Evolutionary conservation across 2,329 filamentous ascomycete species (phyloP), one percentile per base, ranked within the genome.

Genomic region (Sphaerulina vaccinii): DNA sequence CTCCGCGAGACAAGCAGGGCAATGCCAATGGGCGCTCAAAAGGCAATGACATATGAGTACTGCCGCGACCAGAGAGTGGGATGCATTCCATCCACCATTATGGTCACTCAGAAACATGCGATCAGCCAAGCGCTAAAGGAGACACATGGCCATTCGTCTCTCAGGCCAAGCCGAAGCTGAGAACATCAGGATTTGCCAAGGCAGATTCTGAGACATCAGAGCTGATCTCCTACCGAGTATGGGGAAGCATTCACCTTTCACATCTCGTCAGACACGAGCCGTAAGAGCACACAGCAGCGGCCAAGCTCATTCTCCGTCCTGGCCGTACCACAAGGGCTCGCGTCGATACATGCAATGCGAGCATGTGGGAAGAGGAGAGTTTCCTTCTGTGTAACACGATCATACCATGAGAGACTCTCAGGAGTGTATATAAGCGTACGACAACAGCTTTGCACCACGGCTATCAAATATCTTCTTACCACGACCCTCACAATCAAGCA

Each of bases 131-230:
- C 15, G 18, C 35, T 11, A 21, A 39, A 18, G 2, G 37, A 32
- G 27, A 32, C 18, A n/a, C 35, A 39, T 38, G 6, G 33, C 3
- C 33, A 47, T 39, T 39, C 19, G 24, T 18, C 23, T 22, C 23
- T 24, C 36, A 40, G 6, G 36, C 13, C 45, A 32, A 48, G 36
- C 45, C 35, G 27, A 41, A 41, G 24, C 24, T 41, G 37, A 41
- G 10, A 29, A 15, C 18, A 19, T 36, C 13, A n/a, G 37, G 45
- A 49, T 40, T 19, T 19, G 45, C 45, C 45, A 49, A 49, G 45
- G 24, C 24, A 24, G 37, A 36, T 40, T 39, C 36, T 33, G 45
- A 40, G 24, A 49, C 45, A 49, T n/a, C 37, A 15, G 19, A 40
- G 37, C 24, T 40, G 27, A 49, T 40, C 36, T 33, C 18, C 15